Evolutionary conservation across 140 eudicot genomes (phyloP).

Genomic region (Cichorium intybus): DNA sequence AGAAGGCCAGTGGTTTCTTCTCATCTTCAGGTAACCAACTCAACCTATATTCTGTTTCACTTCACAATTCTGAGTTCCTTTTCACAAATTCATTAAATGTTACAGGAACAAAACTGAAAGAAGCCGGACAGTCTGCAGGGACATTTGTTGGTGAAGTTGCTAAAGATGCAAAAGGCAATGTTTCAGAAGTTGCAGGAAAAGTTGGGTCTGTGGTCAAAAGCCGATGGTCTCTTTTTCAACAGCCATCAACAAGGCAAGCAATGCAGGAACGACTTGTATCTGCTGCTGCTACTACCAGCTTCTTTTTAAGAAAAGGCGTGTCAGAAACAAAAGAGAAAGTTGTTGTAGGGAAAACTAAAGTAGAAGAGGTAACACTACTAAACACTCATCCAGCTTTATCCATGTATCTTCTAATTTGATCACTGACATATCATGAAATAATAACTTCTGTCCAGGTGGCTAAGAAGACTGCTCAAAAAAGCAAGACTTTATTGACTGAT

Average conservation of each 20-base stretch:
- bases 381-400: neutral
- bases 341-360: conserved; percentile 82
- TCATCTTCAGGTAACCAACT: conserved; percentile 74
- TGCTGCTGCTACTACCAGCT: conserved; percentile 93
- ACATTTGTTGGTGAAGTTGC: conserved; percentile 87
- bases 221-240: conserved; percentile 87
- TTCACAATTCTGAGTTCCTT: neutral
- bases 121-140: conserved; percentile 91
- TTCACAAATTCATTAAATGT: neutral
- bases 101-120: conserved; percentile 86
- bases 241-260: conserved; percentile 91
- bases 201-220: conserved; percentile 87
- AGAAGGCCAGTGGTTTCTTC: conserved; percentile 87
- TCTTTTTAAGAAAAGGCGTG: conserved; percentile 78
- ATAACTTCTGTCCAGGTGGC: conserved; percentile 61
- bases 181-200: conserved; percentile 73
- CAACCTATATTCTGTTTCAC: neutral
- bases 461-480: conserved; percentile 89
- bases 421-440: conserved; percentile 17
- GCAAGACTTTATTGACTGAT: conserved; percentile 81
- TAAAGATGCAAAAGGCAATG: conserved; percentile 94
- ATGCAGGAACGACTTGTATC: conserved; percentile 86
- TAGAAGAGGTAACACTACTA: conserved; percentile 76
- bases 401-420: conserved; percentile 5
- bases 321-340: conserved; percentile 94